These are phyloP conservation scores for Pyronema domesticum DNA, from an alignment of 495 filamentous ascomycete genomes.

Conservation along the genomic window DNA sequence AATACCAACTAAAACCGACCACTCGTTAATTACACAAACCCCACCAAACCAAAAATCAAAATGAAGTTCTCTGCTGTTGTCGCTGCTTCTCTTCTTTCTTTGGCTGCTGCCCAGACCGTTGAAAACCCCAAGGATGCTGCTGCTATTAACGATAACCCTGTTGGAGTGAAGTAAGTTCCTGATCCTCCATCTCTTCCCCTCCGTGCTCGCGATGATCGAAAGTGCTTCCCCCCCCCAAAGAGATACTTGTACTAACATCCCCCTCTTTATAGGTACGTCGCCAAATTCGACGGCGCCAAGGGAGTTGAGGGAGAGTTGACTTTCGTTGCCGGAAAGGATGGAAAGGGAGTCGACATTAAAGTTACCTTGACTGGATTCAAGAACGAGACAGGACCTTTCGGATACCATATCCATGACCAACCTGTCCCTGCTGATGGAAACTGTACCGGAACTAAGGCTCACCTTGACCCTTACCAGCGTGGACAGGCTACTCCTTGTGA, in stretches of 20 bases:
- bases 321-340: constrained; percentile 36
- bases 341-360: constrained; percentile 44
- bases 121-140: constrained; percentile 14
- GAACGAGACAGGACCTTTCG: constrained; percentile 43
- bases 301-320: constrained; percentile 41
- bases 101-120: constrained; percentile 12
- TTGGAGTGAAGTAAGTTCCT: constrained; percentile 11
- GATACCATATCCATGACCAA: constrained; percentile 72
- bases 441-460: constrained; percentile 52
- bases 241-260: constrained; percentile 1
- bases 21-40: too few relatives aligned
- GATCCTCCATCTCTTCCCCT: background rate
- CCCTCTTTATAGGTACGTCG: constrained; percentile 11
- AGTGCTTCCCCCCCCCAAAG: too few relatives aligned
- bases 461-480: constrained; percentile 50
- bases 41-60: background rate
- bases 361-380: constrained; percentile 45
- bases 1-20: too few relatives aligned
- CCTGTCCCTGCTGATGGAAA: constrained; percentile 60
- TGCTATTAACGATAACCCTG: constrained; percentile 15
- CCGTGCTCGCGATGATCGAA: background rate
- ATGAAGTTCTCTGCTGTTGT: constrained; percentile 21
- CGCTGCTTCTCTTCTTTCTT: constrained; percentile 14
- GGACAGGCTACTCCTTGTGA: constrained; percentile 51
- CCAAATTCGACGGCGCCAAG: constrained; percentile 33